Evolutionary conservation across 257 asterid genomes (phyloP), one percentile per base, ranked within the genome.

Genomic region (Fraxinus cuspidata): DNA sequence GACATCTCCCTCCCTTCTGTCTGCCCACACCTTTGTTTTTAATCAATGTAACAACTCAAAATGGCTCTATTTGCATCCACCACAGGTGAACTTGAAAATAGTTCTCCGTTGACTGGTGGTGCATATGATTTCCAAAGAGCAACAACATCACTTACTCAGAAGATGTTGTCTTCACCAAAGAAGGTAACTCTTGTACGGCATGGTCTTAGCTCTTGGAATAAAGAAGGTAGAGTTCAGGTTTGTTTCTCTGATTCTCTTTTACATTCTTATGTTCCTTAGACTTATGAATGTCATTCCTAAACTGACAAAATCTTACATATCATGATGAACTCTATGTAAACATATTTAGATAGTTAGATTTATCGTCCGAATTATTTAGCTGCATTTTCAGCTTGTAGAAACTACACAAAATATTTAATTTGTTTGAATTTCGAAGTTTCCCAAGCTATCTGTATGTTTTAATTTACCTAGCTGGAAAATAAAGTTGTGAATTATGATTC

Each of bases 161-260:
- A 84, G 67, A 28, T 77, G 79, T 70, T 90, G 78, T 86, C 88
- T 84, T 84, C 91, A 27, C 90, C 94, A 0, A 92, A 92, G 88
- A 92, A 90, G 86, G 91, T 92, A 31, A 92, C 97, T 28, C 79
- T 92, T 47, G 86, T 92, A 53, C 82, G 96, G 10, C 96, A 90
- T 78, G 97, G 97, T 51, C 92, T 84, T 68, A 92, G 97, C 88
- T 74, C 97, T 77, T 92, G 97, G 97, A 92, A 92, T 75, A 80
- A 82, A 71, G 97, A 92, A 89, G 82, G 94, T 79, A 85, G 96
- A 85, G 87, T 90, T 83, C 96, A 90, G 97, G 96, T 88, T 80
- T 78, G 88, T 84, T 67, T 75, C 47, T 70, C 77, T 28, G 44
- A 71, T 80, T 74, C 70, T 40, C 32, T 77, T 32, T 49, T 40